Evolutionary conservation across 2,329 filamentous ascomycete species (phyloP).

Genomic region (Pseudopithomyces maydicus): DNA sequence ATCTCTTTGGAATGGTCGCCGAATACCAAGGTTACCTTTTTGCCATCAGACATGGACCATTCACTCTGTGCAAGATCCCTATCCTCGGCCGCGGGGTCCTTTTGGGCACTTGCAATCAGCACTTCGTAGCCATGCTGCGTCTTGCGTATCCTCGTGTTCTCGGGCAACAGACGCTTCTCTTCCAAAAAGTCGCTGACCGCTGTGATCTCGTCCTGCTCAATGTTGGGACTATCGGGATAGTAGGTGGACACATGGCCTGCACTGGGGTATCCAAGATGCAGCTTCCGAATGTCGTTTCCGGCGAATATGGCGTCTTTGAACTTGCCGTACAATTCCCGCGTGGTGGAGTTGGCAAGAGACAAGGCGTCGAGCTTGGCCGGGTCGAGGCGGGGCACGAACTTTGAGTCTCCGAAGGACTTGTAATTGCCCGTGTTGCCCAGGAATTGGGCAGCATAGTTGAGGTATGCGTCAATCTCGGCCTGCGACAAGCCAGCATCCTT

Average conservation of each 20-base stretch:
- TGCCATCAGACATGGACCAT: conserved; percentile 53
- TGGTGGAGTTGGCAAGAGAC: conserved; percentile 46
- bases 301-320: conserved; percentile 54
- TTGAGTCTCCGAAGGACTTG: conserved; percentile 57
- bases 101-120: conserved; percentile 54
- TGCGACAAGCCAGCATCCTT: conserved; percentile 49
- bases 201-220: conserved; percentile 55
- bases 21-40: conserved; percentile 52
- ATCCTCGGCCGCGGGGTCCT: conserved; percentile 44
- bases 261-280: conserved; percentile 58
- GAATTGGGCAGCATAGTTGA: conserved; percentile 51
- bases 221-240: conserved; percentile 55
- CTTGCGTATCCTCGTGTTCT: conserved; percentile 57
- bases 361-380: conserved; percentile 51
- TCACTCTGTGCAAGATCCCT: conserved; percentile 52
- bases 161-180: conserved; percentile 51
- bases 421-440: conserved; percentile 62
- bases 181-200: conserved; percentile 54
- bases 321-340: conserved; percentile 47
- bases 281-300: conserved; percentile 45
- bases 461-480: conserved; percentile 43
- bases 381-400: conserved; percentile 57
- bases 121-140: conserved; percentile 52
- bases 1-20: conserved; percentile 55
- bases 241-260: conserved; percentile 56